phyloP scores from a whole-genome alignment of 1,284 basidiomycete genomes.

The Apiotrichum gamsii region DNA sequence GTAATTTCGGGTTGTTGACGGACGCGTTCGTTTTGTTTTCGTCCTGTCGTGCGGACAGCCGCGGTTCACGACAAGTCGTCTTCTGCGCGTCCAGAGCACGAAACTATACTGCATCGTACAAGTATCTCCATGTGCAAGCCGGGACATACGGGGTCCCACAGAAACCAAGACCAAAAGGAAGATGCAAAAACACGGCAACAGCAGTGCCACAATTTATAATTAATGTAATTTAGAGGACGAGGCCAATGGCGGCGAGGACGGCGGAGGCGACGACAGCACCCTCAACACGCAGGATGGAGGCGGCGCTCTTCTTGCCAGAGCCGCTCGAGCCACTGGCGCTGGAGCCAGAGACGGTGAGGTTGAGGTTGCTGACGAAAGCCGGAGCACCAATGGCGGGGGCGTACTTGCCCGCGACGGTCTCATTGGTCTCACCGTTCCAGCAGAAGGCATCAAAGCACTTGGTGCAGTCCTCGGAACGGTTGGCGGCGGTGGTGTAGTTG shows the following conservation, averaged over 20 bases:
- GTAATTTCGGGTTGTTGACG: no score
- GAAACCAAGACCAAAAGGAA: no score
- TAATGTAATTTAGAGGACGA: no score
- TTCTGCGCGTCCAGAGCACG: no score
- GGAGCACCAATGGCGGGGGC: slow-evolving; percentile 17
- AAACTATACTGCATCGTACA: no score
- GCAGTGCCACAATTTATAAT: no score
- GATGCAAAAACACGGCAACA: no score
- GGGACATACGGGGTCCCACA: no score
- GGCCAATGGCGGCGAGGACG: background rate
- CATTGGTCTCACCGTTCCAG: slow-evolving; percentile 39
- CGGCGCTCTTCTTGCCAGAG: background rate
- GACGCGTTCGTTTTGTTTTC: no score
- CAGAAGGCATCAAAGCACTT: slow-evolving; percentile 44
- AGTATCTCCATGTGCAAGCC: no score
- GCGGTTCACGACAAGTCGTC: no score
- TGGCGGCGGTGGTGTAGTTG: slow-evolving; percentile 23
- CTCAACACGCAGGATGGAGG: background rate
- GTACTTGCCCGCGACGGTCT: slow-evolving; percentile 24
- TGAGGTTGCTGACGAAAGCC: slow-evolving; percentile 4
- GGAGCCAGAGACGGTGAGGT: background rate
- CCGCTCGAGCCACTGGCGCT: background rate
- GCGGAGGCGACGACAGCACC: background rate
- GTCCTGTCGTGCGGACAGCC: no score
- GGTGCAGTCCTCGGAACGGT: slow-evolving; percentile 35